Base-by-base conservation (phyloP, 305 asterid species). In the Caryopteris hybrid region DNA sequence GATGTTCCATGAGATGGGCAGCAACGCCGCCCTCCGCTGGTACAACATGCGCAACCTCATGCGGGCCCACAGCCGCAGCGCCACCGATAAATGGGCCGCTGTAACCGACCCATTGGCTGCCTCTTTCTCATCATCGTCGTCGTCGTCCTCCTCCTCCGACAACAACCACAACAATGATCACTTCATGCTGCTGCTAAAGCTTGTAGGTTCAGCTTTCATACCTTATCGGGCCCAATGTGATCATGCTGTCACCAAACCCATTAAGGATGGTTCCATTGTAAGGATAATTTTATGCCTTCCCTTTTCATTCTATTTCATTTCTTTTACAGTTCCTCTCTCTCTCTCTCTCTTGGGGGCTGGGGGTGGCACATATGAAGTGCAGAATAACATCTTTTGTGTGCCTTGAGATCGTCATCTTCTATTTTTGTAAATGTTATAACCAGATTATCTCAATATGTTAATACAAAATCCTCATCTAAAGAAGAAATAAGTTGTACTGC, bases 1-100 rank as follows among this genome's bases (percentile, higher is more conserved):
- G 58, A 87, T 89, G 92, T 91, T 88, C 71, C 74, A 77, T 16
- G 81, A 86, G 34, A 91, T 89, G 99, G 96, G 96, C 7, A 83
- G 72, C 72, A 87, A 83, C 65, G 87, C 87, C 68, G 86, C 83
- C 31, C 68, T 80, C 38, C 79, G 96, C n/a, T 91, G 97, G 97
- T 89, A 83, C 43, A 88, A 85, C 56, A 87, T 91, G 97, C 78
- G 86, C 16, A 73, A 66, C 55, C 80, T 78, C 55, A 80, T 81
- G 86, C 78, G 78, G 2, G 83, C 83, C 33, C 54, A 74, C 47
- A 61, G 72, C 61, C 73, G 67, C 54, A 14, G 47, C 41, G 67
- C 77, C 68, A 43, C 79, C 57, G 82, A 81, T 11, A 75, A 51
- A 56, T 81, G 77, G 42, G 77, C 73, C 6, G 72, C 77, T 0